Conservation (phyloP, 352 stramenopile genomes). For the Phytophthora europaea region DNA sequence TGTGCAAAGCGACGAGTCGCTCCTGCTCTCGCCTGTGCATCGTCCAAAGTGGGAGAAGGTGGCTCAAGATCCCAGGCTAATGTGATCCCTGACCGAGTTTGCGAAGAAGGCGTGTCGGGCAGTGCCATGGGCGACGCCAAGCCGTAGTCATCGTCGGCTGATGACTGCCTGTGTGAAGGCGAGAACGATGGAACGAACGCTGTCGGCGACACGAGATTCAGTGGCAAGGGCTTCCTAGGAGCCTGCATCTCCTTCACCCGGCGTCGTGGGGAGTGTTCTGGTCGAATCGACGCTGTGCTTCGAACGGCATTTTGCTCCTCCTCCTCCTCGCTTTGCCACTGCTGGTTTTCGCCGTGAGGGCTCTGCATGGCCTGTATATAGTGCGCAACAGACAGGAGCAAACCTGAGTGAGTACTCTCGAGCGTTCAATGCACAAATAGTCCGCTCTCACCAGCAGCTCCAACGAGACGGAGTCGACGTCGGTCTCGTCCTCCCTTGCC, state of each 20-base stretch:
- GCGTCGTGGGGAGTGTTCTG: slow-evolving; percentile 35
- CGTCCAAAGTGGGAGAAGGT: slow-evolving; percentile 28
- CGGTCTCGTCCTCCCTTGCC: slow-evolving; percentile 10
- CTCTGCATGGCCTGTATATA: slow-evolving; percentile 72
- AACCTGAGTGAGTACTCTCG: slow-evolving; percentile 1
- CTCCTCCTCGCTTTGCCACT: slow-evolving; percentile 52
- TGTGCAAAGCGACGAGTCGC: slow-evolving; percentile 14
- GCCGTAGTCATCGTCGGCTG: slow-evolving; percentile 63
- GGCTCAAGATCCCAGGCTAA: slow-evolving; percentile 40
- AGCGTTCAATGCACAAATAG: neutral
- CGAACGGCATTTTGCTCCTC: slow-evolving; percentile 12
- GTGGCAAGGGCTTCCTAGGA: slow-evolving; percentile 20
- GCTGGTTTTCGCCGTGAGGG: slow-evolving; percentile 65
- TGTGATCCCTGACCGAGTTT: slow-evolving; percentile 19
- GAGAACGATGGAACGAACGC: slow-evolving; percentile 51
- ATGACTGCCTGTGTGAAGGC: slow-evolving; percentile 41
- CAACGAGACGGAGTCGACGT: slow-evolving; percentile 50
- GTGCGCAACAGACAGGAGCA: neutral
- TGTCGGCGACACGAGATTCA: slow-evolving; percentile 58
- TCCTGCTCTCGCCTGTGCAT: slow-evolving; percentile 15
- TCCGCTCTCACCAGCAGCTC: slow-evolving; percentile 59
- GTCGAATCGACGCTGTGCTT: slow-evolving; percentile 8
- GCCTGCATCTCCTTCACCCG: slow-evolving; percentile 5
- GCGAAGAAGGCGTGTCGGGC: slow-evolving; percentile 51
- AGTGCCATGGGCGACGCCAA: slow-evolving; percentile 73